Percentiles rank a stretch among this genome's conserved stretches.
Conservation (phyloP, 257 asterid genomes). For the Solanum sejunctum region DNA sequence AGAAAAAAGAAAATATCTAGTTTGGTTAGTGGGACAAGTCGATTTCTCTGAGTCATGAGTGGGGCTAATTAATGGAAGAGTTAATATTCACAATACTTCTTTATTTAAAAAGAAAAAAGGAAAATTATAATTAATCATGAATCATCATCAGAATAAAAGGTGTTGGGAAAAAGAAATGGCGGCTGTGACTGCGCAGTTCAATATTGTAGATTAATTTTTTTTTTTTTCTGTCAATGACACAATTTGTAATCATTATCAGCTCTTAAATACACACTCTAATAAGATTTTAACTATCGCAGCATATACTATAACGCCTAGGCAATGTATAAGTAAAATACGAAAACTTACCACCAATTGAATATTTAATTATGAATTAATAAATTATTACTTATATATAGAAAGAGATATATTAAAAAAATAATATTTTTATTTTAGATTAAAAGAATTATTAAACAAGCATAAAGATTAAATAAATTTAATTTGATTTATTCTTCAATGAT, state of each 20-base stretch:
- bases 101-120: too few relatives aligned
- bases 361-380: neutral
- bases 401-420: too few relatives aligned
- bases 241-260: conserved; percentile 28
- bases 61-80: neutral
- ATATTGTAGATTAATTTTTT: neutral
- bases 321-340: neutral
- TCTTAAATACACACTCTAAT: conserved; percentile 24
- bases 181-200: conserved; percentile 23
- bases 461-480: neutral
- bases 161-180: conserved; percentile 31
- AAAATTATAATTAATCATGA: neutral
- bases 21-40: neutral
- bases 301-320: neutral
- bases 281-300: neutral
- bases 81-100: neutral
- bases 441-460: neutral
- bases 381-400: neutral
- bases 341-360: neutral
- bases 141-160: conserved; percentile 7
- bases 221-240: neutral
- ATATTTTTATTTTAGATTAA: neutral
- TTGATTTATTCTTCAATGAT: neutral
- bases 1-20: neutral
- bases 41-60: conserved; percentile 2